Evolutionary conservation across 2,329 filamentous ascomycete species (phyloP), one percentile per base, ranked within the genome.

Genomic region (Aspergillus neoniger): DNA sequence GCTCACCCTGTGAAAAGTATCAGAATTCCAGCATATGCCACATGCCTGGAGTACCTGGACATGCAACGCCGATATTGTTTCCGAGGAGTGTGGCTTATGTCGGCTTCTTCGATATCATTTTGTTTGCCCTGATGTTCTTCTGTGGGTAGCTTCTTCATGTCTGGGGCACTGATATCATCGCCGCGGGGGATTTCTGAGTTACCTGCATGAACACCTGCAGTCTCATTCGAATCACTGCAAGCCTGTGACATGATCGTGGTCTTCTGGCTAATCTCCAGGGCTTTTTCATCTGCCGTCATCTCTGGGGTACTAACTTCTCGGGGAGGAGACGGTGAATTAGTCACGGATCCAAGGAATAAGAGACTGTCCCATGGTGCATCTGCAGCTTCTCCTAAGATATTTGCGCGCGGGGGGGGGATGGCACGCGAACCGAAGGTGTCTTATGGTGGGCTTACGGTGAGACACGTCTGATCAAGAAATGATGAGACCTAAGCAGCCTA

Each of bases 1-100:
- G 76, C 79, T 74, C 75, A 85, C 82, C 82, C 82, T 55, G 83
- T 85, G 69, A 85, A 84, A 57, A 84, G 62, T 19, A 80, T 63
- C 77, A 76, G 83, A 56, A 82, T 75, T 49, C 74, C 69, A 36
- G 81, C 63, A 72, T 86, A 84, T 49, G 79, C 71, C 48, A 81
- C 64, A 71, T 75, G 71, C 55, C 71, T 74, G 17, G 60, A 23
- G 41, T 65, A 60, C 14, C 44, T 57, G 44, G 55, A 44, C 19
- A 44, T 51, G 39, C 65, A 62, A 9, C 69, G 72, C 6, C 65
- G 70, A 57, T 68, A 60, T 65, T 67, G 71, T 44, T 66, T 57
- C 62, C 74, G 64, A 50, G 65, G 74, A 50, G 71, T 75, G 65
- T 64, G 70, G 53, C 32, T 69, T 57, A 66, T 72, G 58, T 70